phyloP scores from a whole-genome alignment of 805 yeast genomes.

The Spathaspora passalidarum region DNA sequence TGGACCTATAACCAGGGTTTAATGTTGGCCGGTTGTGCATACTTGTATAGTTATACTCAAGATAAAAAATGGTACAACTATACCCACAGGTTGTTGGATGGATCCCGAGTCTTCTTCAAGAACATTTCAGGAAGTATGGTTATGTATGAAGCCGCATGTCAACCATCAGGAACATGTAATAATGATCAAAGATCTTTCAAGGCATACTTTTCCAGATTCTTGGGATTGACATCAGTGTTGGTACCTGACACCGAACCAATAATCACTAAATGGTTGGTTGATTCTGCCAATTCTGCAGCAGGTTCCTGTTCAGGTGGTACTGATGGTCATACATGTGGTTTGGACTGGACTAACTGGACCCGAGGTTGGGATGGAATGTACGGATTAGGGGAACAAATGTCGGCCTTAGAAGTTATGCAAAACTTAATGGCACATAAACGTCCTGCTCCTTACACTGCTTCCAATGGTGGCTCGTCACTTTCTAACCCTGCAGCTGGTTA shows the following conservation, averaged over 20 bases:
- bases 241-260: conserved; percentile 55
- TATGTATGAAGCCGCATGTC: conserved; percentile 85
- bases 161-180: conserved; percentile 60
- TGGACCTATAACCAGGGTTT: conserved; percentile 91
- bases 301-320: conserved; percentile 68
- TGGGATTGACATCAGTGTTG: conserved; percentile 71
- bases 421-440: conserved; percentile 38
- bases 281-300: conserved; percentile 58
- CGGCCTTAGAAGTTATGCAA: conserved; percentile 64
- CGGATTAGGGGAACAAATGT: conserved; percentile 80
- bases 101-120: conserved; percentile 56
- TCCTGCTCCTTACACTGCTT: conserved; percentile 60
- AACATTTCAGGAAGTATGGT: conserved; percentile 27
- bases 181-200: conserved; percentile 91
- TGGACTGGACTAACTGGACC: conserved; percentile 51
- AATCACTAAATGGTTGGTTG: conserved; percentile 43
- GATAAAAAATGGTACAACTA: conserved; percentile 66
- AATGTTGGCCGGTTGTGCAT: conserved; percentile 76
- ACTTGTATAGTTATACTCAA: conserved; percentile 68
- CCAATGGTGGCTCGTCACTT: conserved; percentile 65
- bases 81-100: conserved; percentile 51
- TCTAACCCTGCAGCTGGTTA: conserved; percentile 74
- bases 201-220: conserved; percentile 72
- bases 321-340: conserved; percentile 76
- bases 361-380: conserved; percentile 59